Conservation (phyloP, 1,284 basidiomycete species). For the Sanghuangporus sanghuang region DNA sequence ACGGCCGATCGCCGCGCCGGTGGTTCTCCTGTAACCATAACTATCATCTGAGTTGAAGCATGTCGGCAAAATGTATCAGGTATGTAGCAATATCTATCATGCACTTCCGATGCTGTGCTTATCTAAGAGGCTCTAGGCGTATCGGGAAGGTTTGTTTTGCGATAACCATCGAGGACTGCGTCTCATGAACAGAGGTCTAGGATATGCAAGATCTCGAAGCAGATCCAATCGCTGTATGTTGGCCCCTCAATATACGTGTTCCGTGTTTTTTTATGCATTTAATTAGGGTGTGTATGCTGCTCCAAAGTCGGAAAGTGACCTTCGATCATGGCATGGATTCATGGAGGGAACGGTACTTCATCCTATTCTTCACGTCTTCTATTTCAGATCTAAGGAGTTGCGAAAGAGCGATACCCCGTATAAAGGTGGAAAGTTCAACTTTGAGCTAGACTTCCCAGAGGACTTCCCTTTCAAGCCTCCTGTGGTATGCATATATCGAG, state of each 20-base stretch:
- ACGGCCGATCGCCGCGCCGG: neutral
- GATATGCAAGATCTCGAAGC: constrained; percentile 55
- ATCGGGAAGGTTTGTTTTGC: constrained; percentile 53
- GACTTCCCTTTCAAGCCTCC: constrained; percentile 92
- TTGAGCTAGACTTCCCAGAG: constrained; percentile 58
- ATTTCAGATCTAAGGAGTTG: constrained; percentile 3
- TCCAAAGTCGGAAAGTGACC: constrained; percentile 50
- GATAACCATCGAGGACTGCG: neutral
- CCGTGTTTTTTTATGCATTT: neutral
- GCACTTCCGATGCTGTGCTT: neutral
- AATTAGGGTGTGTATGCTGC: neutral
- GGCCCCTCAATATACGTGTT: neutral
- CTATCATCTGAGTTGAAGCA: neutral
- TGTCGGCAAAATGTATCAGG: neutral
- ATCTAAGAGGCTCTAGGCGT: constrained; percentile 37
- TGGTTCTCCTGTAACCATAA: neutral
- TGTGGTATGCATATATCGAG: constrained; percentile 41
- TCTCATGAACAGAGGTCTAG: constrained; percentile 30
- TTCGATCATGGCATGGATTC: constrained; percentile 73
- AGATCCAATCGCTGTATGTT: constrained; percentile 55
- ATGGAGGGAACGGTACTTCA: constrained; percentile 71
- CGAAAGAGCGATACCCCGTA: constrained; percentile 74
- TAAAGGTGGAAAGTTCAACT: constrained; percentile 77
- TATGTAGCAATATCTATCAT: neutral
- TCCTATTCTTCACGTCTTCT: neutral